Base-by-base conservation (phyloP, 306 rosid species). In the Astragalus glycyphyllos region DNA sequence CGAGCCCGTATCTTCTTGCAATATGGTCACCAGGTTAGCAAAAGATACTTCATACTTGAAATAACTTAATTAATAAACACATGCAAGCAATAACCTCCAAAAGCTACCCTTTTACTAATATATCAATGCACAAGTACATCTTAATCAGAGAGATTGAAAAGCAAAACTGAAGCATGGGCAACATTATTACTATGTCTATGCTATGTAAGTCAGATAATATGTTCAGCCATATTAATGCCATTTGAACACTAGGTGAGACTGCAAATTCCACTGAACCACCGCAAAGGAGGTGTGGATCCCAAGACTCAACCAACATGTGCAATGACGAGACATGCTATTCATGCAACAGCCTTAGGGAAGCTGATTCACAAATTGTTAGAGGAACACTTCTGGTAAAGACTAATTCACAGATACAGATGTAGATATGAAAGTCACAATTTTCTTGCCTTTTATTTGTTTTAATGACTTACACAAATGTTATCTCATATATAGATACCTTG, bases 1-100 rank as follows among this genome's bases (percentile, higher is more conserved):
- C 98, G 44, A 90, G 96, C 73, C 98, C 97, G 15, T 94, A 94
- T 65, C 96, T 90, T 80, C 97, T 94, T 79, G 96, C 97, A 50
- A 88, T 90, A 85, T 94, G 98, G 96, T 83, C 90, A 62, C 98
- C 98, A 81, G 97, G 98, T 94, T 81, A 68, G 82, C 69, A 74
- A 45, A 66, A 31, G 46, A 51, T 38, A 31, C n/a, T 46, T 69
- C 10, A 72, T 38, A 37, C n/a, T 51, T 69, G 12, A 72, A 75
- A 20, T 15, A 63, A 73, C 44, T 50, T 61, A 72, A 72, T 14
- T 42, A 66, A 44, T 17, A 26, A 34, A 51, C 53, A 73, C 6
- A n/a, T 58, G 49, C 41, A 6, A 9, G 14, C 48, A 64, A 73
- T 60, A 42, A 20, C 68, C 44, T 29, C 42, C 67, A 13, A 73